These are phyloP conservation scores for Naganishia vishniacii DNA, from an alignment of 768 basidiomycete species.

Conservation along the genomic window DNA sequence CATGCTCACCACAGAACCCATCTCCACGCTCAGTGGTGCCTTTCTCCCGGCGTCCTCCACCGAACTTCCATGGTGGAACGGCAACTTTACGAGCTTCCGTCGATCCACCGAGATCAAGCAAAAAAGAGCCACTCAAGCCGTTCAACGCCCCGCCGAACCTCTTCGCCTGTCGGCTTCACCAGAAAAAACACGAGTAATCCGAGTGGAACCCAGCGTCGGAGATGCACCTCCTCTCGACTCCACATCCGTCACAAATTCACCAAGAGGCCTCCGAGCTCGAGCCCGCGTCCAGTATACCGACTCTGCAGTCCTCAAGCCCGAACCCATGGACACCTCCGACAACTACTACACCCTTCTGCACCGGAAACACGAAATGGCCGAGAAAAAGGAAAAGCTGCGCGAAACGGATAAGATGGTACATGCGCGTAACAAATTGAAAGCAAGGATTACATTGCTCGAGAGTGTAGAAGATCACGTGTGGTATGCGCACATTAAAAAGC, in stretches of 20 bases:
- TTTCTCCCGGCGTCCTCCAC: background rate
- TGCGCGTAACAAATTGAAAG: slow-evolving; percentile 19
- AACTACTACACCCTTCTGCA: slow-evolving; percentile 9
- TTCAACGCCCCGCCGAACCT: background rate
- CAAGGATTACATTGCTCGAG: slow-evolving; percentile 21
- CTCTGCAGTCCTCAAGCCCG: slow-evolving; percentile 1
- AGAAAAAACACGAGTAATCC: background rate
- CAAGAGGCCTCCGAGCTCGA: slow-evolving; percentile 1
- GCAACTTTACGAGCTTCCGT: slow-evolving; percentile 2
- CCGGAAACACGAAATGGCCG: slow-evolving; percentile 15
- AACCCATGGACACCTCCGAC: slow-evolving; percentile 6
- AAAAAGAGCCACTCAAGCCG: background rate
- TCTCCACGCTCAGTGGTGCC: background rate
- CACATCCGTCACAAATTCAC: background rate
- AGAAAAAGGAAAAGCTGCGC: slow-evolving; percentile 7
- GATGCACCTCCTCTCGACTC: background rate
- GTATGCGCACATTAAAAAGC: slow-evolving; percentile 9
- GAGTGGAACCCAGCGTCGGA: background rate
- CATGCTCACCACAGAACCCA: slow-evolving; percentile 7
- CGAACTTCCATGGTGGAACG: slow-evolving; percentile 7
- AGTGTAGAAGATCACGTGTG: slow-evolving; percentile 7
- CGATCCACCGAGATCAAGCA: background rate
- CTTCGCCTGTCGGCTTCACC: background rate
- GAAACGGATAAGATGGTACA: slow-evolving; percentile 22
- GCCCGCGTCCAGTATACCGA: background rate